Percentiles rank a stretch among this genome's conserved stretches.
phyloP scores from a whole-genome alignment of 495 filamentous ascomycete species.

The Penicillium psychrofluorescens region DNA sequence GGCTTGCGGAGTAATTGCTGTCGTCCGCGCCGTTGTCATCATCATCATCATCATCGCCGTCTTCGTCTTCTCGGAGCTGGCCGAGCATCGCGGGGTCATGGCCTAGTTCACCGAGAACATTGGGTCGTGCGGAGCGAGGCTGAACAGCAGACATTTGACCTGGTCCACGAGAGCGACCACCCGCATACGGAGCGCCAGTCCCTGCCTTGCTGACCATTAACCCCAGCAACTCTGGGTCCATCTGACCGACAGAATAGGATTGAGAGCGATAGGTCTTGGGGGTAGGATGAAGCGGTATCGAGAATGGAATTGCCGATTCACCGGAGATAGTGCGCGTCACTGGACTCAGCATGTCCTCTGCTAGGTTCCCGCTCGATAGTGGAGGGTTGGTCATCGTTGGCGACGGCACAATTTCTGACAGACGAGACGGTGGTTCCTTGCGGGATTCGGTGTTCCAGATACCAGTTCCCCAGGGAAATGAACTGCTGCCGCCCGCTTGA shows the following conservation, averaged over 20 bases:
- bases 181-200: constrained; percentile 24
- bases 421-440: constrained; percentile 65
- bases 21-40: constrained; percentile 60
- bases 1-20: constrained; percentile 46
- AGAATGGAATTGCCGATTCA: constrained; percentile 68
- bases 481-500: constrained; percentile 43
- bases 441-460: constrained; percentile 71
- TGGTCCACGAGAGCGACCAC: constrained; percentile 41
- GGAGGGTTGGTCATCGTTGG: constrained; percentile 61
- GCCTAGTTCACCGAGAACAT: constrained; percentile 73
- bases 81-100: constrained; percentile 63
- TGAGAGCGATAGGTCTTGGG: constrained; percentile 91
- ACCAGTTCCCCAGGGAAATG: constrained; percentile 67
- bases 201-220: constrained; percentile 36
- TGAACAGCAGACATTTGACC: constrained; percentile 61
- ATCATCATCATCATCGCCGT: constrained; percentile 70
- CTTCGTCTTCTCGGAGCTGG: constrained; percentile 75
- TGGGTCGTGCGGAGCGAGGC: constrained; percentile 77
- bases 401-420: constrained; percentile 70
- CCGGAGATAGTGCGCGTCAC: constrained; percentile 46
- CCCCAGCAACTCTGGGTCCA: constrained; percentile 58
- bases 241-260: constrained; percentile 93
- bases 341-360: constrained; percentile 49
- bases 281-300: constrained; percentile 84
- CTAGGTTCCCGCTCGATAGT: constrained; percentile 26